phyloP scores from a whole-genome alignment of 78 protist species.

The Acrasis kona region DNA sequence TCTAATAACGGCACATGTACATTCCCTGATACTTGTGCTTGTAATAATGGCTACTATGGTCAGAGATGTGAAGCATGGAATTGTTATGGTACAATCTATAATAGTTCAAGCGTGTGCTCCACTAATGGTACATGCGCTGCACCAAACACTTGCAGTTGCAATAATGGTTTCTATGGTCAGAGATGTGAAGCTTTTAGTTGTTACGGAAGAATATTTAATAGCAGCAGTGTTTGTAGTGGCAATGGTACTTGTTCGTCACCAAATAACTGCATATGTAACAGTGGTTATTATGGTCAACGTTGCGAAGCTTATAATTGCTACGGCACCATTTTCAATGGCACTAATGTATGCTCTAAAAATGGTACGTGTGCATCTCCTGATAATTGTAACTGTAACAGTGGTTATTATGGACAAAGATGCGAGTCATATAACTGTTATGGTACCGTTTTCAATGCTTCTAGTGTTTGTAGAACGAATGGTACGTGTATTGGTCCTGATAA shows the following conservation, averaged over 20 bases:
- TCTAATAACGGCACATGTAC: too few species aligned
- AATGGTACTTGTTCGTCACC: neutral
- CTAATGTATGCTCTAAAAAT: neutral
- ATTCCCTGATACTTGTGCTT: too few species aligned
- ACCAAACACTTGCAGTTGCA: neutral
- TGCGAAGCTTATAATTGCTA: neutral
- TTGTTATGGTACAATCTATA: too few species aligned
- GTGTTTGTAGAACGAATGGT: neutral
- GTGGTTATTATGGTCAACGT: neutral
- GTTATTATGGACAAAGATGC: neutral
- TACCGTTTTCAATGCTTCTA: neutral
- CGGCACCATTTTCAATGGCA: neutral
- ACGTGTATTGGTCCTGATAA: neutral
- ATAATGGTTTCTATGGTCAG: neutral
- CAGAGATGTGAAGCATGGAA: too few species aligned
- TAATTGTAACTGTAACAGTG: neutral
- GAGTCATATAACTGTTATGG: neutral
- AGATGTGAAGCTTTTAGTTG: neutral
- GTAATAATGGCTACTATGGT: too few species aligned
- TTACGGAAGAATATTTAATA: neutral
- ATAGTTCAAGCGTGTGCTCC: neutral
- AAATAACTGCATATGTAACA: neutral
- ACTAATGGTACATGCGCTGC: neutral
- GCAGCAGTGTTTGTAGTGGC: neutral
- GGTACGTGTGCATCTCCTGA: neutral